Base-by-base conservation (phyloP, 2,329 filamentous ascomycete genomes). In the Aureobasidium mangrovei region DNA sequence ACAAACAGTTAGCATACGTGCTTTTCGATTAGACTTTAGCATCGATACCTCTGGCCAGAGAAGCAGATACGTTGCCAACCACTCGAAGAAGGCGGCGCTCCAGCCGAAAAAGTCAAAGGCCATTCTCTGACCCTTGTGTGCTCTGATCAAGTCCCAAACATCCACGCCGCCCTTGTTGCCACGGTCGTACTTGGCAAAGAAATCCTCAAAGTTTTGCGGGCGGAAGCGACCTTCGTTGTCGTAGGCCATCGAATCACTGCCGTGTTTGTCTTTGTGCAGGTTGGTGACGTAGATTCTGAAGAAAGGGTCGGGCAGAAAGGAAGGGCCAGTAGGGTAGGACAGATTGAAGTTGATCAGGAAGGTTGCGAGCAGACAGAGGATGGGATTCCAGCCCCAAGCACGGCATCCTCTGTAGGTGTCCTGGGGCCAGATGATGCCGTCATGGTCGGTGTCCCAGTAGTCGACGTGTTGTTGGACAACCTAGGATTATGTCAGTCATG, bases 401-500 rank as follows among this genome's bases (percentile, higher is more conserved):
- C 70, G 67, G 61, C 76, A 76, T 8, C 75, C 74, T 18, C 56
- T 46, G 63, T 70, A 80, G 2, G 77, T 80, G 61, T 80, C 77
- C 2, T 58, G 60, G 0, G 78, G 77, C 72, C 72, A 79, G 57
- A 80, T 74, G n/a, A 80, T 64, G 33, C 74, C 74, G 60, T 80
- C 77, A 29, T 64, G 60, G 60, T 80, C 77, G 7, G 65, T 60
- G 62, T 80, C 77, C 59, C 76, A 81, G 68, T 77, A 80, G 26
- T 67, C 66, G 60, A 71, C 71, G 62, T 80, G 78, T 60, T 80
- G 77, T 60, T 78, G 75, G 3, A 80, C 69, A 9, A 78, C 72
- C 62, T 62, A 53, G 12, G 49, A 41, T 5, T 28, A 26, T 31
- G 29, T 47, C 28, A 60, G 57, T 32, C 41, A 8, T 8, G 29